Conservation (phyloP, 2,329 filamentous ascomycete species). For the Rasamsonia emersonii region DNA sequence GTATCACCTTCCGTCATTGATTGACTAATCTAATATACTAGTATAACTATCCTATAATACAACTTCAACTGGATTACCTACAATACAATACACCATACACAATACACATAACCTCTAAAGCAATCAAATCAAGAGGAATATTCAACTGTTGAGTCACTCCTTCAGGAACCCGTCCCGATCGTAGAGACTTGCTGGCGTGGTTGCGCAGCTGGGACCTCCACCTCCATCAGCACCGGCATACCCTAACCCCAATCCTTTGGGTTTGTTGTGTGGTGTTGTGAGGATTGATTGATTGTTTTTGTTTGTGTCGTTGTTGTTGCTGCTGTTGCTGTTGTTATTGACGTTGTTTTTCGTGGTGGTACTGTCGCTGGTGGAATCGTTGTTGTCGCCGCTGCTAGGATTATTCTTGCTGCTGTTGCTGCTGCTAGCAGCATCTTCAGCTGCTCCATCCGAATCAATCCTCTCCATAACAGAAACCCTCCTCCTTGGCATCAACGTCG, state of each 20-base stretch:
- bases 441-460: slow-evolving; percentile 7
- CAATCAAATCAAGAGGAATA: no score
- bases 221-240: slow-evolving; percentile 13
- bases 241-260: slow-evolving; percentile 20
- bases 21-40: no score
- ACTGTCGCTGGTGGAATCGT: slow-evolving; percentile 7
- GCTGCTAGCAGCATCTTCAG: slow-evolving; percentile 3
- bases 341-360: slow-evolving; percentile 2
- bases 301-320: slow-evolving; percentile 3
- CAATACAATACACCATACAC: no score
- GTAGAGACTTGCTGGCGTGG: slow-evolving; percentile 41
- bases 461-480: slow-evolving; percentile 7
- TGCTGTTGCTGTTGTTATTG: slow-evolving; percentile 2
- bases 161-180: slow-evolving; percentile 33
- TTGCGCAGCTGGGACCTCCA: slow-evolving; percentile 5
- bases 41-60: no score
- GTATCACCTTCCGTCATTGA: no score
- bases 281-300: slow-evolving; percentile 7
- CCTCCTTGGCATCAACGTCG: no score
- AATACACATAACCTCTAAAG: no score
- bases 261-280: slow-evolving; percentile 18
- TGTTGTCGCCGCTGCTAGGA: slow-evolving; percentile 2
- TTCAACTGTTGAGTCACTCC: no score
- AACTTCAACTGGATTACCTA: no score
- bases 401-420: slow-evolving; percentile 1